Conservation (phyloP, 805 yeast species). For the Teunomyces panamensis region DNA sequence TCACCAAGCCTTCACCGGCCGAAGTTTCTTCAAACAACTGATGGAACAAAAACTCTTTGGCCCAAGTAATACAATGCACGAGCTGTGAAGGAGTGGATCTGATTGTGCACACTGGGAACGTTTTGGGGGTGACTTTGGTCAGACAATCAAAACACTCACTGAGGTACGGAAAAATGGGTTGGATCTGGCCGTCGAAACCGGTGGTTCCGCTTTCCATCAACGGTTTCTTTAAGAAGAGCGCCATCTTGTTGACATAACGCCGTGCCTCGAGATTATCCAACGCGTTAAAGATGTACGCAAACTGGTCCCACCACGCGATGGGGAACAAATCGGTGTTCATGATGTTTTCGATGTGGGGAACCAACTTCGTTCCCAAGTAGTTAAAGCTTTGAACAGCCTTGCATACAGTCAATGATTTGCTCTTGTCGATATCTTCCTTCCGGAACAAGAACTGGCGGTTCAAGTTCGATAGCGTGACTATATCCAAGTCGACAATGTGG, state of each 20-base stretch:
- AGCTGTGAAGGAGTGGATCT: constrained; percentile 96
- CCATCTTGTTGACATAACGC: constrained; percentile 80
- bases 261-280: constrained; percentile 92
- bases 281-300: constrained; percentile 83
- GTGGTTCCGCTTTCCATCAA: constrained; percentile 94
- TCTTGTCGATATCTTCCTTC: constrained; percentile 82
- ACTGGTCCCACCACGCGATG: constrained; percentile 67
- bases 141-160: constrained; percentile 95
- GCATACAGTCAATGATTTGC: constrained; percentile 83
- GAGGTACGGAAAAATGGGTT: constrained; percentile 76
- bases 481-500: constrained; percentile 91
- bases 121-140: constrained; percentile 80
- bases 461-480: constrained; percentile 87
- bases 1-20: constrained; percentile 5
- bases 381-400: constrained; percentile 75
- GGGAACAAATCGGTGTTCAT: constrained; percentile 74
- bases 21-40: constrained; percentile 66
- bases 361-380: constrained; percentile 54
- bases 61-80: constrained; percentile 96
- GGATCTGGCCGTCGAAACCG: constrained; percentile 91
- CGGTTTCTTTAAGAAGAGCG: constrained; percentile 69
- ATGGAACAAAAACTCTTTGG: constrained; percentile 81
- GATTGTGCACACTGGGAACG: constrained; percentile 95
- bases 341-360: constrained; percentile 84
- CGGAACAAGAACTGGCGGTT: constrained; percentile 92